Percentiles rank a stretch among this genome's conserved stretches.
Evolutionary conservation across 2,329 filamentous ascomycete species (phyloP).

Genomic region (Fusarium oligoseptatum): DNA sequence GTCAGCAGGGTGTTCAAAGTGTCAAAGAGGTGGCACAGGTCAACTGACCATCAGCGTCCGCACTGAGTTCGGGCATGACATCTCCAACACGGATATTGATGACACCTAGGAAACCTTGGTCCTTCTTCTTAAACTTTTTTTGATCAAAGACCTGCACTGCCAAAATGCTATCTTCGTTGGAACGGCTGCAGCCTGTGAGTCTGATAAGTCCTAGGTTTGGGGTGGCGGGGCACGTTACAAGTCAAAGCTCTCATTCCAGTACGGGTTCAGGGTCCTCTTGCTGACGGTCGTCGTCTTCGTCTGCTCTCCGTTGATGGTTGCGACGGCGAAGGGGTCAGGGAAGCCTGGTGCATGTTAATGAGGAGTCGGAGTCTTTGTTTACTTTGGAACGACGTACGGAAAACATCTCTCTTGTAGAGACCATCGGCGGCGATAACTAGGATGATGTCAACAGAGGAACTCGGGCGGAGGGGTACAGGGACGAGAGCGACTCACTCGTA

Average conservation of each 20-base stretch:
- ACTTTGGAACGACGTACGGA: slow-evolving; percentile 76
- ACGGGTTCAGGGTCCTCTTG: slow-evolving; percentile 98
- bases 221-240: slow-evolving; percentile 74
- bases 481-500: slow-evolving; percentile 76
- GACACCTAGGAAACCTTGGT: slow-evolving; percentile 96
- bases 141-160: slow-evolving; percentile 99
- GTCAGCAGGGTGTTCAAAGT: slow-evolving; percentile 48
- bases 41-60: slow-evolving; percentile 87
- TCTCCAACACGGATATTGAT: slow-evolving; percentile 97
- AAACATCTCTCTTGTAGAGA: slow-evolving; percentile 98
- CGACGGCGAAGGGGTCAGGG: slow-evolving; percentile 97
- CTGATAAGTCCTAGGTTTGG: slow-evolving; percentile 10
- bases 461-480: slow-evolving; percentile 35
- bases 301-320: slow-evolving; percentile 97
- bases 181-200: slow-evolving; percentile 70
- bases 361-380: slow-evolving; percentile 2
- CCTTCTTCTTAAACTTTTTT: slow-evolving; percentile 99
- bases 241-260: slow-evolving; percentile 99
- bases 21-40: slow-evolving; percentile 15
- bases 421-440: slow-evolving; percentile 98
- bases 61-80: slow-evolving; percentile 85
- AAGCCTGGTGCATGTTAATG: slow-evolving; percentile 75
- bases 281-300: slow-evolving; percentile 98
- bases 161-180: slow-evolving; percentile 94
- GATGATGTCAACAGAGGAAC: slow-evolving; percentile 53